A percentile compares a stretch with the other conserved stretches of the same genome.
phyloP scores from a whole-genome alignment of 2,329 filamentous ascomycete genomes.

The Claviceps pusilla region DNA sequence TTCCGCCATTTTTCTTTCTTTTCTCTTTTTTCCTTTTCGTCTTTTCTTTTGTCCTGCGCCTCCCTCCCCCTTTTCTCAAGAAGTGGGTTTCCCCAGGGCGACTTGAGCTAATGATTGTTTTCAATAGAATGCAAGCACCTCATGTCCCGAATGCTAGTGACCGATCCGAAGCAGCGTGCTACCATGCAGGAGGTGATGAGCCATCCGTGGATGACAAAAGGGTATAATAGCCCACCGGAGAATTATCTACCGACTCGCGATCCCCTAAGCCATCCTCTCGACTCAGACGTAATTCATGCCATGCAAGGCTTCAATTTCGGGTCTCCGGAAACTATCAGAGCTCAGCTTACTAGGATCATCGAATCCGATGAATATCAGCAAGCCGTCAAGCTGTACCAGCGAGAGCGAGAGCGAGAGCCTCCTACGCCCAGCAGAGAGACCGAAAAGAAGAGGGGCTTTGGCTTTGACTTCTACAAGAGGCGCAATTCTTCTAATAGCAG shows the following conservation, averaged over 20 bases:
- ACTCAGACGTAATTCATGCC: constrained; percentile 67
- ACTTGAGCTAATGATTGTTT: background rate
- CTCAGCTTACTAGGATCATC: constrained; percentile 70
- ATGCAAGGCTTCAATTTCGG: constrained; percentile 99
- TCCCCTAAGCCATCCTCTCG: constrained; percentile 70
- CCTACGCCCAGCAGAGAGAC: constrained; percentile 42
- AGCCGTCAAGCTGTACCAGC: constrained; percentile 56
- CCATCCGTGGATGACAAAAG: constrained; percentile 92
- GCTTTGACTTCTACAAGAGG: constrained; percentile 92
- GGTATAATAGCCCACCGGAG: constrained; percentile 71
- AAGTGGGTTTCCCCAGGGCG: background rate
- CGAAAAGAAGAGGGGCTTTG: constrained; percentile 78
- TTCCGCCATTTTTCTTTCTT: background rate
- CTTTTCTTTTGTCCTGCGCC: background rate
- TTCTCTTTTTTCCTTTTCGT: background rate
- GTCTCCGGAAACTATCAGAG: constrained; percentile 63
- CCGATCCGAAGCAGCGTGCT: constrained; percentile 75
- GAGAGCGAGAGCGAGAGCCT: constrained; percentile 52
- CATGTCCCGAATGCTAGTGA: constrained; percentile 89
- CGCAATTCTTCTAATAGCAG: constrained; percentile 78
- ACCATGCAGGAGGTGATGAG: constrained; percentile 83
- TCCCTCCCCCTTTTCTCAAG: no score
- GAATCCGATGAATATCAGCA: constrained; percentile 89
- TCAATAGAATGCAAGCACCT: constrained; percentile 75
- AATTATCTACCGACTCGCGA: constrained; percentile 77